A percentile compares a stretch with the other conserved stretches of the same genome.
phyloP scores from a whole-genome alignment of 192 early-diverging fungal species.

The Backusella parvicylindrica region DNA sequence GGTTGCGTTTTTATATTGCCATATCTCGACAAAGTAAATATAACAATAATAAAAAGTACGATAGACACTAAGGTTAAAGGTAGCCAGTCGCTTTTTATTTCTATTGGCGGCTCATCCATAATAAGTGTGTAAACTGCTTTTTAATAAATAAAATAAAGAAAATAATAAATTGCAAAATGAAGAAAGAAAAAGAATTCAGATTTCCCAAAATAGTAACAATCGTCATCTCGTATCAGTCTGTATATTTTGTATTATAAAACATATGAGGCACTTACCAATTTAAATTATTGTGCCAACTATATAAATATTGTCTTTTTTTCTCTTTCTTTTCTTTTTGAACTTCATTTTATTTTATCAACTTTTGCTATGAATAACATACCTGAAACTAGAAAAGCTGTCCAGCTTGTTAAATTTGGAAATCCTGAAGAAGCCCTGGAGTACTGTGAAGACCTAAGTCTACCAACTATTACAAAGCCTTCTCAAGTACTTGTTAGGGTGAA shows the following conservation, averaged over 20 bases:
- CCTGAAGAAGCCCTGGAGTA: background rate
- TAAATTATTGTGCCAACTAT: too few species aligned
- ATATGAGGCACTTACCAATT: too few species aligned
- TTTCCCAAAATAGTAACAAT: background rate
- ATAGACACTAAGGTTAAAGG: slow-evolving; percentile 48
- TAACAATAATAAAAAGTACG: slow-evolving; percentile 53
- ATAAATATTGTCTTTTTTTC: too few species aligned
- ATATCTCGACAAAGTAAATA: slow-evolving; percentile 69
- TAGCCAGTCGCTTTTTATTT: slow-evolving; percentile 15
- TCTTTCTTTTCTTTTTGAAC: background rate
- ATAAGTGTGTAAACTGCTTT: background rate
- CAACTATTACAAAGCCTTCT: background rate
- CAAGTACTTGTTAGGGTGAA: slow-evolving; percentile 13
- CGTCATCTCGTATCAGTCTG: background rate
- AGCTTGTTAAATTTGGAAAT: slow-evolving; percentile 3
- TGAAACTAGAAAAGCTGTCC: slow-evolving; percentile 18
- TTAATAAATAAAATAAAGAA: background rate
- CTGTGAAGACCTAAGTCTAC: background rate
- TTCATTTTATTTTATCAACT: background rate
- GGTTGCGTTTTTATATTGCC: slow-evolving; percentile 67
- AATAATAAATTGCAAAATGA: slow-evolving; percentile 5
- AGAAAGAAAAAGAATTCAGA: background rate
- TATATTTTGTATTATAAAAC: too few species aligned
- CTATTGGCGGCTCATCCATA: slow-evolving; percentile 1
- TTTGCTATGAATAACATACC: slow-evolving; percentile 5